Percentiles rank a stretch among this genome's conserved stretches.
These are phyloP conservation scores for Leersia perrieri DNA, from an alignment of 176 grass and related monocot genomes.

Conservation along the genomic window DNA sequence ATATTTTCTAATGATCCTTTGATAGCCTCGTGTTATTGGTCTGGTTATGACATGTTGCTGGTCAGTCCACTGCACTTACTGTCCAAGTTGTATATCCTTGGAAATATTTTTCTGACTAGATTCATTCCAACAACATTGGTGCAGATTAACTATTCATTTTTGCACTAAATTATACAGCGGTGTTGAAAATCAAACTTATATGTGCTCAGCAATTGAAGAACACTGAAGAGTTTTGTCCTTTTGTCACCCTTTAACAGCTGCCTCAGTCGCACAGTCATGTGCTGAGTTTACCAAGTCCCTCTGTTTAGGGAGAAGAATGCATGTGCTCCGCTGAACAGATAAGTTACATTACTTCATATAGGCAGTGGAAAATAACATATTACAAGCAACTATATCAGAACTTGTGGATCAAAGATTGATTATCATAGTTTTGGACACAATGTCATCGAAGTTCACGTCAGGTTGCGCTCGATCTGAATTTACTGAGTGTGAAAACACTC, in stretches of 20 bases:
- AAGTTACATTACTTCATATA: neutral
- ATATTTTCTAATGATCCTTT: neutral
- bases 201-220: neutral
- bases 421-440: neutral
- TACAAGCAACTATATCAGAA: neutral
- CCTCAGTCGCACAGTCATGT: neutral
- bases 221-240: neutral
- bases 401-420: neutral
- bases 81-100: neutral
- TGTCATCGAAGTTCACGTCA: neutral
- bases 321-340: neutral
- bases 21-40: neutral
- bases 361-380: neutral
- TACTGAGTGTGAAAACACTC: neutral
- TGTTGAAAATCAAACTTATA: conserved; percentile 1
- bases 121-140: neutral
- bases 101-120: neutral
- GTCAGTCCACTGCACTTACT: neutral
- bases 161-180: neutral
- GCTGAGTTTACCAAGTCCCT: conserved; percentile 22
- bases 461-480: neutral
- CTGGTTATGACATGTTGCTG: neutral
- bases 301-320: neutral
- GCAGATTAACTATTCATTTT: neutral
- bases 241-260: conserved; percentile 11